Evolutionary conservation across 306 rosid genomes (phyloP).

Genomic region (Ormosia emarginata): DNA sequence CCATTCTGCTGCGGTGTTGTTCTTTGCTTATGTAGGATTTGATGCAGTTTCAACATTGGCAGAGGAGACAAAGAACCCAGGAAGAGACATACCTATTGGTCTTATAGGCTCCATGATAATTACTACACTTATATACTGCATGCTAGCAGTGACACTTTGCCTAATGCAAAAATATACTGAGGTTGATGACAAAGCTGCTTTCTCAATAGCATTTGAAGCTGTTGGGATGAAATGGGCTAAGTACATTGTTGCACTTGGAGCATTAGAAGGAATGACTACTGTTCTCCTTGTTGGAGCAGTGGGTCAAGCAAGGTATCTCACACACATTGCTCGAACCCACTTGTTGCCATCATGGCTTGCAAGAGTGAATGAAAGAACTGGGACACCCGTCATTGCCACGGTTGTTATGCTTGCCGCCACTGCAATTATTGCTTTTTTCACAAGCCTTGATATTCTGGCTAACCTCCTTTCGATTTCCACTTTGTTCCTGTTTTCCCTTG

Average conservation of each 20-base stretch:
- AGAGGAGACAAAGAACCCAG: slow-evolving; percentile 71
- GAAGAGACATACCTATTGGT: slow-evolving; percentile 67
- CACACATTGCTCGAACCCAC: slow-evolving; percentile 68
- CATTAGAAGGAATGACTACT: slow-evolving; percentile 70
- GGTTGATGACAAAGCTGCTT: slow-evolving; percentile 53
- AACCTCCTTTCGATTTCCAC: slow-evolving; percentile 72
- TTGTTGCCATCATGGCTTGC: slow-evolving; percentile 73
- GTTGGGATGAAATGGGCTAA: slow-evolving; percentile 71
- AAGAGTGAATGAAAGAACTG: slow-evolving; percentile 42
- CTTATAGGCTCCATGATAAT: slow-evolving; percentile 59
- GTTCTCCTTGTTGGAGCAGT: slow-evolving; percentile 66
- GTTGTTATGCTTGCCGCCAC: slow-evolving; percentile 54
- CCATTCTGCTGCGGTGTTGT: slow-evolving; percentile 50
- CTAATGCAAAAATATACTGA: slow-evolving; percentile 40
- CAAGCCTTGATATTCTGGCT: slow-evolving; percentile 50
- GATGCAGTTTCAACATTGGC: slow-evolving; percentile 76
- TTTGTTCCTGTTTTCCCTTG: slow-evolving; percentile 65
- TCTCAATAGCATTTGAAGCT: slow-evolving; percentile 51
- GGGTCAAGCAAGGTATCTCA: slow-evolving; percentile 73
- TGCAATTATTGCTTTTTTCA: slow-evolving; percentile 62
- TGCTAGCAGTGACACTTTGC: slow-evolving; percentile 54
- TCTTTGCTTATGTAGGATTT: slow-evolving; percentile 73
- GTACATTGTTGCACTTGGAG: slow-evolving; percentile 68
- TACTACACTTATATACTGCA: slow-evolving; percentile 37
- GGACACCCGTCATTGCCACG: slow-evolving; percentile 74